phyloP scores from a whole-genome alignment of 1,139 yeast species.

The Hansenula lynferdii region DNA sequence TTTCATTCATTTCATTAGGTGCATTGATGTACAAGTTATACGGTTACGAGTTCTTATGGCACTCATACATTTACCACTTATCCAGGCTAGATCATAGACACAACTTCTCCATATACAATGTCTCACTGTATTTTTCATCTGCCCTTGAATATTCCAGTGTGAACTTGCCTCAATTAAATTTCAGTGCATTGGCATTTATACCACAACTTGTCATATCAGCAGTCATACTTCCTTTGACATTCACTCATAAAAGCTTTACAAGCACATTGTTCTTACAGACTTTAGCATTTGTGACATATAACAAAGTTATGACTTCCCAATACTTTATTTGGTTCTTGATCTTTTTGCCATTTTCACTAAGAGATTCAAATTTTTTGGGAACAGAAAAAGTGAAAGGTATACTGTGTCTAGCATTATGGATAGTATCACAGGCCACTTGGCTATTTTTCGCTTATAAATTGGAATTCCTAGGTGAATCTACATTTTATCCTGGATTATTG shows the following conservation, averaged over 20 bases:
- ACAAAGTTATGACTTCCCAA: conserved; percentile 92
- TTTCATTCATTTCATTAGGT: conserved; percentile 44
- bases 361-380: conserved; percentile 35
- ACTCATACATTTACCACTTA: conserved; percentile 81
- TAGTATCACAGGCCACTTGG: conserved; percentile 72
- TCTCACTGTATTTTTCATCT: conserved; percentile 65
- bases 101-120: conserved; percentile 85
- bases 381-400: conserved; percentile 30
- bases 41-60: conserved; percentile 71
- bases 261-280: conserved; percentile 83
- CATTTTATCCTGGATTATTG: conserved; percentile 61
- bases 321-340: conserved; percentile 93
- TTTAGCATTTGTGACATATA: conserved; percentile 82
- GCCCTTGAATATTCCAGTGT: conserved; percentile 21
- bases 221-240: conserved; percentile 53
- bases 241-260: conserved; percentile 49
- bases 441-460: conserved; percentile 69
- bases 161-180: conserved; percentile 9
- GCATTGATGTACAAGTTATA: conserved; percentile 59
- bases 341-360: conserved; percentile 67
- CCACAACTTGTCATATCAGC: conserved; percentile 73
- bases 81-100: conserved; percentile 88
- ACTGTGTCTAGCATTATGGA: conserved; percentile 52
- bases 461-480: conserved; percentile 72
- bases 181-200: conserved; percentile 58